phyloP scores from a whole-genome alignment of 306 rosid genomes.

The Crotalaria pallida region DNA sequence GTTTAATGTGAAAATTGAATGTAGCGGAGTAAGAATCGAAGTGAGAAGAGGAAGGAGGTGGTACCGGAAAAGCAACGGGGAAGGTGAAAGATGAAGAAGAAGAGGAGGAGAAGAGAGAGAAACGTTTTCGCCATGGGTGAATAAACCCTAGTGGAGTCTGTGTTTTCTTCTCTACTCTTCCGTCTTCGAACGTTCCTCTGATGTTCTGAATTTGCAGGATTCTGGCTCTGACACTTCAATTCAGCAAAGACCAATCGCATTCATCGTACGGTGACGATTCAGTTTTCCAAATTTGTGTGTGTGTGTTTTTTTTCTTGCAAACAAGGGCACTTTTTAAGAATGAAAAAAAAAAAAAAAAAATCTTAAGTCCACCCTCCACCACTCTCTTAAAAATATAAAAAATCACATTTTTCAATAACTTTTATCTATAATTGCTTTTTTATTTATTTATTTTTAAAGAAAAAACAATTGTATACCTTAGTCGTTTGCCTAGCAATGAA shows the following conservation, averaged over 20 bases:
- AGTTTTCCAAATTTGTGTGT: neutral
- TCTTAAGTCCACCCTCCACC: too few relatives aligned
- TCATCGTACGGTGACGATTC: neutral
- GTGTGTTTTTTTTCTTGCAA: too few relatives aligned
- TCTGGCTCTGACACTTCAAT: slow-evolving; percentile 6
- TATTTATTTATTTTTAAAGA: too few relatives aligned
- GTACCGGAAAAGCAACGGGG: slow-evolving; percentile 51
- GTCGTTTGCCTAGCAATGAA: too few relatives aligned
- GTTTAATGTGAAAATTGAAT: neutral
- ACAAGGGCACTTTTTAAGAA: too few relatives aligned
- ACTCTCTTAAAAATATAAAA: too few relatives aligned
- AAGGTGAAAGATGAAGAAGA: slow-evolving; percentile 33
- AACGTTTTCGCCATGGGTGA: slow-evolving; percentile 48
- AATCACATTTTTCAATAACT: too few relatives aligned
- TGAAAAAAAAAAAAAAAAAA: too few relatives aligned
- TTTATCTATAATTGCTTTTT: too few relatives aligned
- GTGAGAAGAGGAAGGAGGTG: neutral
- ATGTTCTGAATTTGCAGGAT: neutral
- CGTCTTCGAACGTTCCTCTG: neutral
- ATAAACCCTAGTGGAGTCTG: slow-evolving; percentile 28
- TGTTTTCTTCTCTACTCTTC: neutral
- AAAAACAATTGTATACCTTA: too few relatives aligned
- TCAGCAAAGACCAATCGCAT: neutral
- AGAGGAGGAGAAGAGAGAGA: slow-evolving; percentile 27
- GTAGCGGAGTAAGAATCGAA: neutral